Base-by-base conservation (phyloP, 2,329 filamentous ascomycete genomes). In the Exophiala viscosa region DNA sequence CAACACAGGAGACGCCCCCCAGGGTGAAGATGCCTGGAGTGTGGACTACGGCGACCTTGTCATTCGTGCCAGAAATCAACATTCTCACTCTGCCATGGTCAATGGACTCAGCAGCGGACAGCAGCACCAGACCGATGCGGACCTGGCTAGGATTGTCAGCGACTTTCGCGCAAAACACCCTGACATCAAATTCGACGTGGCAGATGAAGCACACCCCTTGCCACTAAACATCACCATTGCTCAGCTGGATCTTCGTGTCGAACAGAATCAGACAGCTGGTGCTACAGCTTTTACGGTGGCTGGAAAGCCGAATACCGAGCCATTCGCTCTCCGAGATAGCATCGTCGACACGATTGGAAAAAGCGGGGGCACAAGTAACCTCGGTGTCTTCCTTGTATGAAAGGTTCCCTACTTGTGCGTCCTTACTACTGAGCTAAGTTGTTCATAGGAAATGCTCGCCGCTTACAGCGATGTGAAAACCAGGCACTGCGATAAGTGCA, bases 381-480 rank as follows among this genome's bases (percentile, higher is more conserved):
- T 70, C 69, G 51, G 71, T 69, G 70, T 67, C 71, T 59, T 67
- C 72, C 20, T 57, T 57, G 34, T 73, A 70, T 61, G 59, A 71
- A 38, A 54, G 72, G 48, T 69, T 73, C 57, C 57, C 70, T 31
- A 13, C 14, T 4, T n/a, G 17, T 39, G 14, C 31, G 5, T 14
- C 8, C n/a, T 20, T 15, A 8, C 23, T 17, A 14, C 28, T 31
- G 50, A 48, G 13, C 45, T 59, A 20, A 61, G 6, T 48, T 34
- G 47, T 7, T 7, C 42, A 20, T 20, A 75, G 72, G 69, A 73
- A 45, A 72, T 73, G 66, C 69, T 73, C 8, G 62, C 67, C 23
- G 70, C 72, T 15, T 75, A 73, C 57, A 58, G 66, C 10, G 65
- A 71, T 50, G 63, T 74, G 52, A 73, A 69, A 41, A 64, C 67